Conservation (phyloP, 768 basidiomycete species). For the Suillus paluster region DNA sequence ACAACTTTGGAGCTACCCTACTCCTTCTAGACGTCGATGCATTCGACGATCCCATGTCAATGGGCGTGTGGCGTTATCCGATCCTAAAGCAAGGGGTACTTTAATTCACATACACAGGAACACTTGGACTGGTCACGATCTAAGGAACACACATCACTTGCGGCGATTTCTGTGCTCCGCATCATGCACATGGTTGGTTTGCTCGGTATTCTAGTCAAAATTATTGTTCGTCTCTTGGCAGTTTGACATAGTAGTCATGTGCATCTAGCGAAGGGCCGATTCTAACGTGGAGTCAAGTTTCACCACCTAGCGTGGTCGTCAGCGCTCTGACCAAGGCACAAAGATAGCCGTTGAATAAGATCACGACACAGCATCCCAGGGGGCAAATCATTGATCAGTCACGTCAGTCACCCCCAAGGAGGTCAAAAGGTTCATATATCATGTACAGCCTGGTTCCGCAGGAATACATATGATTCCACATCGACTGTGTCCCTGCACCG, state of each 20-base stretch:
- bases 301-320: background rate
- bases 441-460: background rate
- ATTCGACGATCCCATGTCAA: background rate
- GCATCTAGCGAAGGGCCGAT: background rate
- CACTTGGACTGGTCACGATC: background rate
- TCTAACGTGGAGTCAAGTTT: background rate
- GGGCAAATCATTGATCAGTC: background rate
- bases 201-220: background rate
- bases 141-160: background rate
- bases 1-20: background rate
- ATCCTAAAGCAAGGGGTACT: background rate
- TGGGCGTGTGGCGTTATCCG: background rate
- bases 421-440: background rate
- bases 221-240: too few relatives aligned
- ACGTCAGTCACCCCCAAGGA: background rate
- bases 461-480: background rate
- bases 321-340: slow-evolving; percentile 2
- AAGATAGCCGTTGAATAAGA: background rate
- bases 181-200: background rate
- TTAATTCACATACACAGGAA: background rate
- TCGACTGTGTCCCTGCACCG: background rate
- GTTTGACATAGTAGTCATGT: background rate
- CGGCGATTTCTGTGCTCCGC: background rate
- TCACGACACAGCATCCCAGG: slow-evolving; percentile 1
- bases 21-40: background rate